Base-by-base conservation (phyloP, 192 early-diverging fungal species). In the Rhizoclosmatium sp. region DNA sequence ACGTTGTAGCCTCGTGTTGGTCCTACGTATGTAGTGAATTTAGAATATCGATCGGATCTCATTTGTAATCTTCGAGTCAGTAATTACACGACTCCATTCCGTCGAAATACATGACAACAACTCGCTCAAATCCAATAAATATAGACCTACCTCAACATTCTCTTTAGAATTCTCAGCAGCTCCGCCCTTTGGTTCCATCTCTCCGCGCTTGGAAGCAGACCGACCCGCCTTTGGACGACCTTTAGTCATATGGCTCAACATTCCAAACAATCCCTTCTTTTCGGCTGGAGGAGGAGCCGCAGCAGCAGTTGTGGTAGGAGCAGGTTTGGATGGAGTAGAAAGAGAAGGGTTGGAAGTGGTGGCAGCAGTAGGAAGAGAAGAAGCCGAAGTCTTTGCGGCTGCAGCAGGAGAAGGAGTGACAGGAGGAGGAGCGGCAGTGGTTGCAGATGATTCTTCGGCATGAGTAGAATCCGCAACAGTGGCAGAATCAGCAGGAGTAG, bases 241-340 rank as follows among this genome's bases (percentile, higher is more conserved):
- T 60, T 88, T 88, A 16, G 87, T 88, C 40, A 88, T 41, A 58
- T 75, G 72, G 67, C 76, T 82, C n/a, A 88, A 75, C 82, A 88
- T 86, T 49, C 78, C 75, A 42, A 78, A 72, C 21, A 88, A 70
- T 4, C 71, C 65, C 54, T 75, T 78, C 23, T 82, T 83, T 65
- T 81, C 79, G 19, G 79, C 71, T 16, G 56, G 60, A 3, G 46
- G 59, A 69, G 56, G 16, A 14, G n/a, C 65, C 5, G 69, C 31
- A 4, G 31, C 31, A 21, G 46, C 14, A 48, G 51, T 46, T n/a
- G 80, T 45, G 9, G 60, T 41, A 16, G 51, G 39, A 10, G 47
- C 59, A 65, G 61, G 19, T n/a, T 39, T 7, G 21, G 73, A 23
- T 51, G 75, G 74, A 16, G 46, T 47, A 66, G 45, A 16, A 47